These are phyloP conservation scores for Fragaria nilgerrensis DNA, from an alignment of 306 rosid species.

Conservation along the genomic window DNA sequence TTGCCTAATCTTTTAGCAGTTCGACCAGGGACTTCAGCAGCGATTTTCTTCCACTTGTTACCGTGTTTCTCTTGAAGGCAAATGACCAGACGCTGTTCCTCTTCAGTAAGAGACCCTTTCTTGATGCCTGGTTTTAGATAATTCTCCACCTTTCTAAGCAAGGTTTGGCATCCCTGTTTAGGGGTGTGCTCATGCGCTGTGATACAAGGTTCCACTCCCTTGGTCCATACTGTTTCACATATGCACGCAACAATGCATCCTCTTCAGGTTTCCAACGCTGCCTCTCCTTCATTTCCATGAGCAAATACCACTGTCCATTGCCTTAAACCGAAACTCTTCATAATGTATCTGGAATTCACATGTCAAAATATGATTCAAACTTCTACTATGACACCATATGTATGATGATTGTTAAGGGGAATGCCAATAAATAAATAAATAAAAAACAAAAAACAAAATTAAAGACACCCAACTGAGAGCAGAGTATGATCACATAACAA, in stretches of 20 bases:
- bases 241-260: slow-evolving; percentile 73
- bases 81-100: slow-evolving; percentile 77
- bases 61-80: slow-evolving; percentile 76
- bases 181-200: slow-evolving; percentile 75
- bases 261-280: slow-evolving; percentile 83
- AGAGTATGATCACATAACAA: not conserved
- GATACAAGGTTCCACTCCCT: slow-evolving; percentile 89
- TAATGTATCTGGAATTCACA: slow-evolving; percentile 52
- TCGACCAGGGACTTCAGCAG: slow-evolving; percentile 78
- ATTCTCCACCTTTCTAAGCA: slow-evolving; percentile 91
- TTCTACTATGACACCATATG: not conserved
- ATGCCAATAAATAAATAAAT: not conserved
- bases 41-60: slow-evolving; percentile 86
- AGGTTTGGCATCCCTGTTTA: slow-evolving; percentile 74
- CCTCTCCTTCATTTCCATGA: slow-evolving; percentile 80
- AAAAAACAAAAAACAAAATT: too few relatives aligned
- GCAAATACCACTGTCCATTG: slow-evolving; percentile 51
- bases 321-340: slow-evolving; percentile 57
- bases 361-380: slow-evolving; percentile 20
- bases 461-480: not conserved
- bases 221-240: slow-evolving; percentile 85
- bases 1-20: slow-evolving; percentile 85
- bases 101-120: slow-evolving; percentile 81
- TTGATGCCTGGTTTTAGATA: slow-evolving; percentile 83
- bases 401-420: not conserved